Conservation (phyloP, 1,139 yeast species). For the Suhomyces maxii region DNA sequence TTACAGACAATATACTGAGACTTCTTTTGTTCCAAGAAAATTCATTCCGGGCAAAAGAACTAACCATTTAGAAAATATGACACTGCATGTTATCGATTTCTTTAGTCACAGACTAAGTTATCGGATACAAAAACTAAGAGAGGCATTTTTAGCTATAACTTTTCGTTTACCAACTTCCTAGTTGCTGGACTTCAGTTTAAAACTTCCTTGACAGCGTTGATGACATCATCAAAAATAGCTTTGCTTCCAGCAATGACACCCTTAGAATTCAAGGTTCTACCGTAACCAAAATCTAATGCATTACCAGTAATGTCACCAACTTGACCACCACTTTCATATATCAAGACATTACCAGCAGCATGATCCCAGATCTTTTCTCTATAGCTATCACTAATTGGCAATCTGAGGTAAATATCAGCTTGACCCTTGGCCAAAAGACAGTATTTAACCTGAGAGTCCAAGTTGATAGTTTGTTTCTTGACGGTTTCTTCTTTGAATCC, state of each 20-base stretch:
- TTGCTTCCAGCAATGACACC: constrained; percentile 91
- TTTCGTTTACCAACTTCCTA: background rate
- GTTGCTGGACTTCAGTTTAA: background rate
- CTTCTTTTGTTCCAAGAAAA: too few species aligned
- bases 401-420: constrained; percentile 86
- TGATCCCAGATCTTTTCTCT: constrained; percentile 99
- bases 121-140: background rate
- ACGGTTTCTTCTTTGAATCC: constrained; percentile 49
- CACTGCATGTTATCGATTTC: background rate
- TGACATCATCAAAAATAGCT: constrained; percentile 59
- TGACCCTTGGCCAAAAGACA: constrained; percentile 88
- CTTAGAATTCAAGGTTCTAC: constrained; percentile 75
- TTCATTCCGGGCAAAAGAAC: too few species aligned
- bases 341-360: constrained; percentile 89
- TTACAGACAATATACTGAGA: too few species aligned
- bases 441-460: constrained; percentile 96
- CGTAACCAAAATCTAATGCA: constrained; percentile 77
- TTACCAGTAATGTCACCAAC: constrained; percentile 83
- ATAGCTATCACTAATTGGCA: constrained; percentile 75
- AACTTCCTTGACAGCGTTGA: constrained; percentile 51
- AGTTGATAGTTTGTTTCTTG: constrained; percentile 53
- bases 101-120: background rate
- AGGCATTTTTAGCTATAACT: background rate
- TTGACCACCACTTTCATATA: constrained; percentile 86
- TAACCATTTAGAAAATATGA: background rate